phyloP scores from a whole-genome alignment of 169 alveolate genomes.

The Plasmodium fragile region DNA sequence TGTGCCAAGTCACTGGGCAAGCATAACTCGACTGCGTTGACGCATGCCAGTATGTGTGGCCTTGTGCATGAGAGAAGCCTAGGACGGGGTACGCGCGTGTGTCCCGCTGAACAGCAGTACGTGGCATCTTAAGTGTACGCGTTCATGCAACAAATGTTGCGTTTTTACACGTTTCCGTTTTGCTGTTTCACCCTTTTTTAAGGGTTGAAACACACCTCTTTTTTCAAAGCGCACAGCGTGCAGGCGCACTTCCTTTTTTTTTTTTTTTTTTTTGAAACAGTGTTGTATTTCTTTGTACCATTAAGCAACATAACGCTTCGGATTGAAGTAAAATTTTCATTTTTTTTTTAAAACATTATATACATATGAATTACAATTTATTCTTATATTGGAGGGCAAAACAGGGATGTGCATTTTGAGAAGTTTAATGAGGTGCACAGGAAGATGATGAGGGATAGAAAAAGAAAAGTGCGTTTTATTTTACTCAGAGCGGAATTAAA shows the following conservation, averaged over 20 bases:
- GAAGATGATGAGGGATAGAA: neutral
- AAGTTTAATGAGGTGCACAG: neutral
- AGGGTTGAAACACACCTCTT: neutral
- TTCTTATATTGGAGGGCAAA: neutral
- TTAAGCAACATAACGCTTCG: neutral
- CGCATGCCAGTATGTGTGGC: neutral
- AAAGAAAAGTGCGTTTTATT: neutral
- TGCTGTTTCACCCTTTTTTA: neutral
- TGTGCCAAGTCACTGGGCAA: neutral
- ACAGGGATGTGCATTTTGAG: neutral
- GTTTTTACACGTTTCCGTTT: neutral
- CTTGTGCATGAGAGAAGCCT: neutral
- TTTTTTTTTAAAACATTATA: neutral
- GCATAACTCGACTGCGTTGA: neutral
- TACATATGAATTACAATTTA: neutral
- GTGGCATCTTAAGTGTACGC: neutral
- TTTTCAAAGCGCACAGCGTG: neutral
- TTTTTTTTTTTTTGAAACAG: neutral
- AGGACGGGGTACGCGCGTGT: neutral
- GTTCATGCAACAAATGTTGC: neutral
- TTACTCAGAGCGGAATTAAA: neutral
- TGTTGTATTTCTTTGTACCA: neutral
- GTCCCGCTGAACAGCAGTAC: neutral
- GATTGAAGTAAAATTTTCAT: neutral
- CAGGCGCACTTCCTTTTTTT: neutral